Percentiles rank a stretch among this genome's conserved stretches.
Conservation (phyloP, 2,329 filamentous ascomycete genomes). For the Trichoderma aggressivum region DNA sequence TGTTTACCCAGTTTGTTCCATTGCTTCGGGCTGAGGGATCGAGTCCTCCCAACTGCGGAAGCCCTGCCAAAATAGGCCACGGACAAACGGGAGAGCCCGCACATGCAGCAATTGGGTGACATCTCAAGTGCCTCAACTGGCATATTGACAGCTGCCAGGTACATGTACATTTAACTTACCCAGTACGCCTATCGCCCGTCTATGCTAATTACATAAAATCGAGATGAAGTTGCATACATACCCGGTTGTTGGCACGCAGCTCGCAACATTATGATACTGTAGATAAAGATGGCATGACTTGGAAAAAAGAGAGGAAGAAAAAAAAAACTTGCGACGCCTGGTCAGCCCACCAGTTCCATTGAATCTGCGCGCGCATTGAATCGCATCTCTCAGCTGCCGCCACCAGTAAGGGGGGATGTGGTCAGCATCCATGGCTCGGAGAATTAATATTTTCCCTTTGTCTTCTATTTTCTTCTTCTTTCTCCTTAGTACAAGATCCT, state of each 20-base stretch:
- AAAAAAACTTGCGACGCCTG: not conserved
- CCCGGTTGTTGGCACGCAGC: not conserved
- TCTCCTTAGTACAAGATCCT: too few species aligned
- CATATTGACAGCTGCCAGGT: not conserved
- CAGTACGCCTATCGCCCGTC: not conserved
- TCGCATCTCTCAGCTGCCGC: not conserved
- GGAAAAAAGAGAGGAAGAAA: not conserved
- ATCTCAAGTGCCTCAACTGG: not conserved
- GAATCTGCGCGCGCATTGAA: not conserved
- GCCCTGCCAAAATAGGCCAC: not conserved
- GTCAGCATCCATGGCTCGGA: not conserved
- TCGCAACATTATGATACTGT: not conserved
- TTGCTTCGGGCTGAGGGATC: not conserved
- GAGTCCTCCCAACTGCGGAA: too few species aligned
- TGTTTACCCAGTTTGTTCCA: not conserved
- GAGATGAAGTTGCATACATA: not conserved
- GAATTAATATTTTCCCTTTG: not conserved
- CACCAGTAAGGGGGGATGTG: not conserved
- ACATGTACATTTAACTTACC: not conserved
- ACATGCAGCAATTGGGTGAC: not conserved
- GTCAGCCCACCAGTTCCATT: not conserved
- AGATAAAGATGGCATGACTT: not conserved
- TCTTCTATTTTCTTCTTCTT: not conserved
- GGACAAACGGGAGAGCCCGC: not conserved
- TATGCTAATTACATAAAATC: not conserved